These are phyloP conservation scores for Astraeus odoratus DNA, from an alignment of 768 basidiomycete species.

Conservation along the genomic window DNA sequence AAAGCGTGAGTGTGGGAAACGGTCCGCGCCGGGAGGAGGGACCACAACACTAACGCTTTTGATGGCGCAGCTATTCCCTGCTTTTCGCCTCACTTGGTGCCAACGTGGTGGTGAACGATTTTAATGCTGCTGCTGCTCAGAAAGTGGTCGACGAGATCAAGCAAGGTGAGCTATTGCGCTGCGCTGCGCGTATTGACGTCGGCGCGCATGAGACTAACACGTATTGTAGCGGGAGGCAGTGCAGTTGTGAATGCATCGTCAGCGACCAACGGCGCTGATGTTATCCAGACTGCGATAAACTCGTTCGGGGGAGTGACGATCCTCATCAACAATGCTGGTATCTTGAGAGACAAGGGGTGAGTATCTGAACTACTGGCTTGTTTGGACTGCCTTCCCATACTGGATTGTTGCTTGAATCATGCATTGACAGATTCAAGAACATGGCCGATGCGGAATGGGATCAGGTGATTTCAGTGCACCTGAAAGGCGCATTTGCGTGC, in stretches of 20 bases:
- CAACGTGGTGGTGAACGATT: conserved; percentile 93
- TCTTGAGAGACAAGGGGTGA: conserved; percentile 74
- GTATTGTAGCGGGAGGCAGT: conserved; percentile 69
- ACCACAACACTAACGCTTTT: background rate
- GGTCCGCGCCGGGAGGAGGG: background rate
- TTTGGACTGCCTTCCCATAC: background rate
- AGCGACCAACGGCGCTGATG: conserved; percentile 78
- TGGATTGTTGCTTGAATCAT: background rate
- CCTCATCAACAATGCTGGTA: conserved; percentile 95
- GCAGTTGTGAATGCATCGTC: conserved; percentile 84
- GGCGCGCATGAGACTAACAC: conserved; percentile 1
- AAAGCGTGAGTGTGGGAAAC: conserved; percentile 60
- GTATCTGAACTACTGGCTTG: conserved; percentile 15
- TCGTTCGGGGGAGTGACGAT: conserved; percentile 80
- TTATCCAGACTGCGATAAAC: conserved; percentile 81
- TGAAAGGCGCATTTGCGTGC: conserved; percentile 90
- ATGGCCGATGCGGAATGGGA: conserved; percentile 97
- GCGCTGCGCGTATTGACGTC: background rate
- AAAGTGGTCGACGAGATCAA: conserved; percentile 88
- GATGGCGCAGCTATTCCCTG: conserved; percentile 64
- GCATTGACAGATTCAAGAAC: conserved; percentile 76
- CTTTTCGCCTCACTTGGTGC: conserved; percentile 92
- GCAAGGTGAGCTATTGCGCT: conserved; percentile 43
- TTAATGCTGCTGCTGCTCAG: conserved; percentile 81
- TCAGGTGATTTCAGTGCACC: conserved; percentile 78